phyloP scores from a whole-genome alignment of 202 grass and related monocot species.

The Elaeis oleifera region DNA sequence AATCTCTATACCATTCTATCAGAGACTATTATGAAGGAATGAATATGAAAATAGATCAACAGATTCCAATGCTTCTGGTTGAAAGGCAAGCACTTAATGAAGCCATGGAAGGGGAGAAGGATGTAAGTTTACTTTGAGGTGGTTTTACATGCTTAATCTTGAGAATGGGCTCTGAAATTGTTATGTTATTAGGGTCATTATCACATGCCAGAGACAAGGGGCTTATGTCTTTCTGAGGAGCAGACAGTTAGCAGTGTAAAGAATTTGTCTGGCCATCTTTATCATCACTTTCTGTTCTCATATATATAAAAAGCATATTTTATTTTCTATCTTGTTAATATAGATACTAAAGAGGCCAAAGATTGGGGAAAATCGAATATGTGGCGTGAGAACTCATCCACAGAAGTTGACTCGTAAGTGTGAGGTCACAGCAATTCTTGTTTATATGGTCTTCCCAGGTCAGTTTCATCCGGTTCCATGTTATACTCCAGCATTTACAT shows the following conservation, averaged over 20 bases:
- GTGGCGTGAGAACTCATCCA: constrained; percentile 64
- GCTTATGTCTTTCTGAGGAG: constrained; percentile 89
- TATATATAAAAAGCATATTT: neutral
- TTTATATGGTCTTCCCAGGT: constrained; percentile 94
- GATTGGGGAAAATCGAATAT: constrained; percentile 62
- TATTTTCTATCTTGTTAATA: neutral
- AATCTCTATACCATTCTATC: constrained; percentile 78
- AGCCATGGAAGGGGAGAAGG: constrained; percentile 95
- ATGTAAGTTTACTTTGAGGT: constrained; percentile 36
- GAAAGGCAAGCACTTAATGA: constrained; percentile 96
- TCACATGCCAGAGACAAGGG: constrained; percentile 92
- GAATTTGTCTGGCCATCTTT: constrained; percentile 12
- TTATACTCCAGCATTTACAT: no score
- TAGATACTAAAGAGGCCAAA: constrained; percentile 77
- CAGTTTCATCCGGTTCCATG: constrained; percentile 9
- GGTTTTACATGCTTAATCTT: neutral
- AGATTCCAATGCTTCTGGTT: constrained; percentile 96
- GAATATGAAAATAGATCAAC: constrained; percentile 96
- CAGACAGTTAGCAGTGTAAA: constrained; percentile 88
- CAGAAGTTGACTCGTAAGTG: constrained; percentile 70
- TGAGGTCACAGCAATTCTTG: constrained; percentile 93
- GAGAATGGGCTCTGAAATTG: neutral
- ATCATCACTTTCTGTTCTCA: no score
- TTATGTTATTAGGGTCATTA: constrained; percentile 52
- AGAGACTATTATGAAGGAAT: constrained; percentile 98